Evolutionary conservation across 192 early-diverging fungal genomes (phyloP).

Genomic region (Coemansia sp.): DNA sequence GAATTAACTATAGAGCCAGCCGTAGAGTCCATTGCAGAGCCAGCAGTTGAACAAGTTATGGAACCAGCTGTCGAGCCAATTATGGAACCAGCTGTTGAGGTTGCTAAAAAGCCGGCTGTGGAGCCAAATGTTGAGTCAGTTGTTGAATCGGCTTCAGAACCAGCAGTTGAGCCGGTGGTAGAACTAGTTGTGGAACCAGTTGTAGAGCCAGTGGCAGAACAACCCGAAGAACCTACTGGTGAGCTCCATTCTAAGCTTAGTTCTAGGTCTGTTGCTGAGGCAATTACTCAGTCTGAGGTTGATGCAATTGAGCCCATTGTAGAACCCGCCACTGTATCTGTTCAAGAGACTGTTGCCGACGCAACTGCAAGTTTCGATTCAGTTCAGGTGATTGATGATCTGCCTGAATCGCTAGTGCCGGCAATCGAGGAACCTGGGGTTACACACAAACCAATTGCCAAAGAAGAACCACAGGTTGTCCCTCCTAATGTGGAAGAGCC

Average conservation of each 20-base stretch:
- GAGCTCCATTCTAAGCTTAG: neutral
- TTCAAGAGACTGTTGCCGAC: neutral
- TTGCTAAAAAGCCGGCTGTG: neutral
- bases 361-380: neutral
- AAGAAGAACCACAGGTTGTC: neutral
- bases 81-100: neutral
- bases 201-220: neutral
- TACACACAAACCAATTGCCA: neutral
- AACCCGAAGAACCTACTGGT: neutral
- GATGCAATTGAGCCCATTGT: neutral
- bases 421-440: neutral
- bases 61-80: constrained; percentile 1
- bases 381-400: no score
- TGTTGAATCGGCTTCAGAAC: no score
- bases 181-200: neutral
- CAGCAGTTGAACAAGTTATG: neutral
- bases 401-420: no score
- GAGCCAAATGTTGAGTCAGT: constrained; percentile 11
- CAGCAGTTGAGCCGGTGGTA: neutral
- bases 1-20: neutral
- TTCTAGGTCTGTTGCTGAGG: neutral
- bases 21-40: neutral
- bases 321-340: neutral
- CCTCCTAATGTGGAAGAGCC: neutral
- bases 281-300: constrained; percentile 2